A percentile compares a stretch with the other conserved stretches of the same genome.
Evolutionary conservation across 345 rosid genomes (phyloP).

Genomic region (Anastatica hierochuntica): DNA sequence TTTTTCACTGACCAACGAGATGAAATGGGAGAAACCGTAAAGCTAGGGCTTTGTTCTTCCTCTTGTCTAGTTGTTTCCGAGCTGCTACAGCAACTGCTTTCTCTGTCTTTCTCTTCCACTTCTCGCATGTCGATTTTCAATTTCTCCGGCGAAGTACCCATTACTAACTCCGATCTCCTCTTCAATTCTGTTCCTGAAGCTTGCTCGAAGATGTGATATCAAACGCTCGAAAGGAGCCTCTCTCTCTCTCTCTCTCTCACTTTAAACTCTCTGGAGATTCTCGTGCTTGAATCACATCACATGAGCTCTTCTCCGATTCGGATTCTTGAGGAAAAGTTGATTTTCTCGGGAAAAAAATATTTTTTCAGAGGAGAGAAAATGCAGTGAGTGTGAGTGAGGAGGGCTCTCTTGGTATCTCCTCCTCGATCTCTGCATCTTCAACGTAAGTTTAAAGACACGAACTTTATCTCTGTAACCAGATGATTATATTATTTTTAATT

Average conservation of each 20-base stretch:
- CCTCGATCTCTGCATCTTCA: constrained; percentile 18
- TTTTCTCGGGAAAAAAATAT: not conserved
- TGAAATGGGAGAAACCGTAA: constrained; percentile 43
- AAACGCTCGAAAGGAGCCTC: constrained; percentile 20
- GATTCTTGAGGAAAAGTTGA: not conserved
- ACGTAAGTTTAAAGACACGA: constrained; percentile 21
- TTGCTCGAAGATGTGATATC: constrained; percentile 34
- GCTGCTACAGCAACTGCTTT: constrained; percentile 58
- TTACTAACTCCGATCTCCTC: constrained; percentile 35
- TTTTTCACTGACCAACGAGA: constrained; percentile 39
- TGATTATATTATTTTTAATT: constrained; percentile 20
- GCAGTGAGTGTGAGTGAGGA: constrained; percentile 10
- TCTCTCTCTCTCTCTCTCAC: not conserved
- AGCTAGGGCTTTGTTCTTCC: constrained; percentile 50
- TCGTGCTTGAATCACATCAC: constrained; percentile 18
- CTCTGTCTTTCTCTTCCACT: constrained; percentile 39
- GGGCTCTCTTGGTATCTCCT: constrained; percentile 6
- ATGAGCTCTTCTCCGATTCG: not conserved
- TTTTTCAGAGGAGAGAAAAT: constrained; percentile 15
- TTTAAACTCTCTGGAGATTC: not conserved
- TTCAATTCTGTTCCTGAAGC: constrained; percentile 34
- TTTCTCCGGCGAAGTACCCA: constrained; percentile 26
- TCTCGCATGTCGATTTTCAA: constrained; percentile 30
- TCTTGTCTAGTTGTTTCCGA: constrained; percentile 59
- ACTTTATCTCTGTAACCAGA: constrained; percentile 16